Conservation (phyloP, 2,329 filamentous ascomycete genomes). For the Ophiosphaerella herpotricha region DNA sequence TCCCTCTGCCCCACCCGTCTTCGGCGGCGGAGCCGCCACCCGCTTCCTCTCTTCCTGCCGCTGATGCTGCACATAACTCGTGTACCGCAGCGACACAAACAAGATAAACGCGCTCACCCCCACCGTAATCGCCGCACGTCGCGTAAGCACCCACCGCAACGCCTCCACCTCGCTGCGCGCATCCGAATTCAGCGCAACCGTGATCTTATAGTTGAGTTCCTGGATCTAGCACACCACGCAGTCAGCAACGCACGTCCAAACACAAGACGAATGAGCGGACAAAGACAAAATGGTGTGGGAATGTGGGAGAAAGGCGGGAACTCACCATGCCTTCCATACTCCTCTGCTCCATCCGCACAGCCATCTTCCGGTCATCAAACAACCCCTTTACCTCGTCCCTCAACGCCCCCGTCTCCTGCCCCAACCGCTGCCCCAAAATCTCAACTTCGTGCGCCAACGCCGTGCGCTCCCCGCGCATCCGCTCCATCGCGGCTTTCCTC, state of each 20-base stretch:
- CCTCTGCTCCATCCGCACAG: conserved; percentile 84
- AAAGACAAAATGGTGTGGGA: too few species aligned
- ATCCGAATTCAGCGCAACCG: conserved; percentile 85
- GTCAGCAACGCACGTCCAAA: background rate
- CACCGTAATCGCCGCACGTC: conserved; percentile 66
- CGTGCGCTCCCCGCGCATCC: conserved; percentile 79
- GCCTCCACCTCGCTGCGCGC: conserved; percentile 90
- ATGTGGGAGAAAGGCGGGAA: background rate
- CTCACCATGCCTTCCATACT: conserved; percentile 75
- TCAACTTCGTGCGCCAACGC: conserved; percentile 95
- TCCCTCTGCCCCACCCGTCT: conserved; percentile 6
- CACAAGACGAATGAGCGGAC: background rate
- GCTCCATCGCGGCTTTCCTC: conserved; percentile 75
- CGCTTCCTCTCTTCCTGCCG: conserved; percentile 48
- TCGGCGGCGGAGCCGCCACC: conserved; percentile 22
- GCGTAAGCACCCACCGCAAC: conserved; percentile 80
- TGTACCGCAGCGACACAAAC: conserved; percentile 47
- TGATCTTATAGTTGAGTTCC: conserved; percentile 96
- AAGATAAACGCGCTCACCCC: conserved; percentile 53
- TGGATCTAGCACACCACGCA: conserved; percentile 65
- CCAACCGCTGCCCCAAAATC: conserved; percentile 81
- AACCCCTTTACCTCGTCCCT: conserved; percentile 93
- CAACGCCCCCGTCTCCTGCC: conserved; percentile 78
- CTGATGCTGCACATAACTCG: conserved; percentile 46
- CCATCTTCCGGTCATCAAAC: conserved; percentile 96